Base-by-base conservation (phyloP, 23 red algal genomes). In the Pyropia yezoensis region DNA sequence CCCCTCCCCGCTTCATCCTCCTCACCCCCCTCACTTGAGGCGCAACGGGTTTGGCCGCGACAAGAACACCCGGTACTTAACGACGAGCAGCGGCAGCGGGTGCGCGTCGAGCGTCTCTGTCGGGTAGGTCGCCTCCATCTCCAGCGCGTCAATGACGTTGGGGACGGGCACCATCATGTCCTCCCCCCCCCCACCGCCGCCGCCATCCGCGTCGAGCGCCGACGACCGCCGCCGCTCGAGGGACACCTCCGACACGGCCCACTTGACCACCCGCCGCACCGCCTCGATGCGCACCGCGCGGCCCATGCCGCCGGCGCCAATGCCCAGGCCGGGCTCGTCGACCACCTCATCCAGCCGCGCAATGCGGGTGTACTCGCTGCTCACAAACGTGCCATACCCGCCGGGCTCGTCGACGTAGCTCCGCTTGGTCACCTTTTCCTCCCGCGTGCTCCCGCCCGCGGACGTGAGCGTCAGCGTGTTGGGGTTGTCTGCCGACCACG, bases 31-130 rank as follows among this genome's bases (percentile, higher is more conserved):
- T 47, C 39, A 47, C 39, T 47, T 47, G 39, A 47, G 39, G 4
- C 39, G 39, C 39, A 47, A 13, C 39, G 39, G 39, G 12, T 47
- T 47, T 8, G 39, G 39, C 28, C 73, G 73, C 28, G 61, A 73
- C n/a, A 86, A 60, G 67, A 76, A 86, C 56, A 75, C 61, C 19
- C 80, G 70, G 57, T 86, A 86, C 63, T 86, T 86, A 14, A 86
- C 52, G 9, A 75, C 47, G 23, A 86, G 16, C 6, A 52, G 59
- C 7, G 70, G 60, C 63, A 52, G 59, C 15, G 70, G 60, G 54
- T 86, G 75, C 54, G 70, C 80, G 49, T 68, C 63, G 22, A 71
- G 62, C 49, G 80, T 62, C 34, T 54, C 69, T 2, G 80, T 70
- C 2, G 80, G 80, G 27, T 86, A 86, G 27, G 76, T 33, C 52